Evolutionary conservation across 441 rosid genomes (phyloP), one percentile per base, ranked within the genome.

Genomic region (Geranium incanum): DNA sequence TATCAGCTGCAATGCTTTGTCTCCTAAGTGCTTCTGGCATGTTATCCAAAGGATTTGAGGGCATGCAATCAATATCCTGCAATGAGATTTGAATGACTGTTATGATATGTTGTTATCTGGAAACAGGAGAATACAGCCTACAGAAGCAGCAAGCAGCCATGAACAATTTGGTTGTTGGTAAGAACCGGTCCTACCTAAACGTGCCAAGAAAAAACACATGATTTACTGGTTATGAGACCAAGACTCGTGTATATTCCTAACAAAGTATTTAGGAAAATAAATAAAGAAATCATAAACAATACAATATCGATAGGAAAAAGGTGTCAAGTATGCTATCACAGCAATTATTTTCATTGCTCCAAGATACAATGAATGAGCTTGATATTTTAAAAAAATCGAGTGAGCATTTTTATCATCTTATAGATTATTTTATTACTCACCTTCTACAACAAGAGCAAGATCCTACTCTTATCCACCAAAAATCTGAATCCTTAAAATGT

Each of bases 61-160:
- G 99, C 99, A 96, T 94, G 85, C 98, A 94, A 79, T 96, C 97
- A 81, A 90, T 80, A 84, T 94, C 99, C 99, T 96, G 89, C 78
- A 82, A 76, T 55, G 70, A 65, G 60, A 81, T 36, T 67, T 52
- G 52, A 9, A 63, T 11, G 37, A 37, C 38, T 23, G 28, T 63
- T 28, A 63, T 12, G 33, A 33, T 63, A 23, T 23, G 38, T 28
- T 55, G 62, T 55, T 55, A 55, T 55, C 5, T 5, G 21, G 21
- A 15, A 55, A 55, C 8, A 55, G 21, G 59, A 50, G 18, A 50
- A 15, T 50, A 50, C n/a, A 50, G 18, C 59, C 59, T 50, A 50
- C n/a, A 50, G 59, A 15, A 50, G 59, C 59, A 50, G 59, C 55
- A 50, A 50, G 16, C 59, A 0, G 59, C 59, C 18, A 0, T 28